These are phyloP conservation scores for Globisporangium takayamanum DNA, from an alignment of 352 stramenopile species.

Conservation along the genomic window DNA sequence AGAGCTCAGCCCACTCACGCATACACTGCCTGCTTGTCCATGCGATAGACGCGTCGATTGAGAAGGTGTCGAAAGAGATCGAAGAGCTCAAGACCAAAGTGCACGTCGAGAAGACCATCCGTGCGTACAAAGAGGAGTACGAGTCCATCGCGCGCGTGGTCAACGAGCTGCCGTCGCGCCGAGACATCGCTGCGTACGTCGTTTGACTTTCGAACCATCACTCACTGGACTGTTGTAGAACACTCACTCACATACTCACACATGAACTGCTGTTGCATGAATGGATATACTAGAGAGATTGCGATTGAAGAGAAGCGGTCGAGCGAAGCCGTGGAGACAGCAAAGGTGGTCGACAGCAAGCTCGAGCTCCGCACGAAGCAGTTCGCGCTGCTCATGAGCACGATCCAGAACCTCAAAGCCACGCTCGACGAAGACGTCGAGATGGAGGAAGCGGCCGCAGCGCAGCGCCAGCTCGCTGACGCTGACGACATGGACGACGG, in stretches of 20 bases:
- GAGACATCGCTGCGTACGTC: conserved; percentile 48
- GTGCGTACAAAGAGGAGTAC: conserved; percentile 87
- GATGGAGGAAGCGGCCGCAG: conserved; percentile 57
- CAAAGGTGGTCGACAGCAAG: conserved; percentile 50
- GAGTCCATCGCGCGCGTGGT: conserved; percentile 78
- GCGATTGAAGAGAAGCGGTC: conserved; percentile 52
- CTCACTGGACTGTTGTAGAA: neutral
- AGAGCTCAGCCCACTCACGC: too few relatives aligned
- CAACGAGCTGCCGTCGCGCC: conserved; percentile 70
- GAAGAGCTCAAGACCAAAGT: conserved; percentile 73
- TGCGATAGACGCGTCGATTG: conserved; percentile 48
- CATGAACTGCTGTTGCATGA: neutral
- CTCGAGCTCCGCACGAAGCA: conserved; percentile 72
- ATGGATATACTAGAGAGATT: conserved; percentile 31
- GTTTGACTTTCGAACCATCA: neutral
- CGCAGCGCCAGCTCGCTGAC: conserved; percentile 28
- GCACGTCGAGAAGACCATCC: conserved; percentile 64
- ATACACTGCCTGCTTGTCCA: neutral
- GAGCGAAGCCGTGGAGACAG: conserved; percentile 42
- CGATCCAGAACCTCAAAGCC: conserved; percentile 80
- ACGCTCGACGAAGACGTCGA: conserved; percentile 64
- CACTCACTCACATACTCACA: neutral
- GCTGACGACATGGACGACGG: conserved; percentile 62
- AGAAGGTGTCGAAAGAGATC: conserved; percentile 60
- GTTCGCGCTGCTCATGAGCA: conserved; percentile 73